Conservation (phyloP, 129 eudicot genomes). For the Helichrysum umbraculigerum region DNA sequence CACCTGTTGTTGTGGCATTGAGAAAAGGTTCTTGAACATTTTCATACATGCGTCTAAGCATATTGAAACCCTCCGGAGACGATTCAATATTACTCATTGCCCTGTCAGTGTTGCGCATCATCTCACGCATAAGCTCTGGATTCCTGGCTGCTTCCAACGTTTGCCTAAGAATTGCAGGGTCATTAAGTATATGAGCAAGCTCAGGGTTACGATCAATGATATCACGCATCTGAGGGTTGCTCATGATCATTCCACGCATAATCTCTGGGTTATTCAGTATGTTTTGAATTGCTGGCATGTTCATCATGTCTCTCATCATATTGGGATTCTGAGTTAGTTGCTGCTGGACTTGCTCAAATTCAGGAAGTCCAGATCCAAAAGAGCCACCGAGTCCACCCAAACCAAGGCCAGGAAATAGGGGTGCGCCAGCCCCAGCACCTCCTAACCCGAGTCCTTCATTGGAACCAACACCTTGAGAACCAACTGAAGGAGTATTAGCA, state of each 20-base stretch:
- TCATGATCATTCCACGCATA: constrained; percentile 81
- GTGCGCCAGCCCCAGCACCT: constrained; percentile 61
- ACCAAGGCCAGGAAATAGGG: constrained; percentile 69
- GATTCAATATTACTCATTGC: constrained; percentile 98
- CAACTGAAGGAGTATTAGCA: constrained; percentile 39
- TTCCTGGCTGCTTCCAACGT: constrained; percentile 92
- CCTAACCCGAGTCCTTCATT: constrained; percentile 49
- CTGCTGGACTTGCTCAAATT: constrained; percentile 87
- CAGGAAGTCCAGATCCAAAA: constrained; percentile 85
- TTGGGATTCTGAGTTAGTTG: constrained; percentile 87
- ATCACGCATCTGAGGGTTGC: constrained; percentile 95
- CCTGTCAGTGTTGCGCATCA: constrained; percentile 95
- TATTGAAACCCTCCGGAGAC: constrained; percentile 94
- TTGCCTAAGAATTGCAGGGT: constrained; percentile 73
- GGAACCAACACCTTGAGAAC: constrained; percentile 39
- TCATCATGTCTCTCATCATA: constrained; percentile 91
- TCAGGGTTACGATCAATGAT: constrained; percentile 75
- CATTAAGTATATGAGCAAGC: constrained; percentile 79
- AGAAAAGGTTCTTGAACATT: constrained; percentile 95
- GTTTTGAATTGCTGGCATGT: constrained; percentile 81
- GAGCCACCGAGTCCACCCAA: constrained; percentile 55
- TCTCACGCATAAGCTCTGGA: constrained; percentile 98
- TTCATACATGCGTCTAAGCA: constrained; percentile 98
- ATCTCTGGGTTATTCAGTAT: constrained; percentile 72
- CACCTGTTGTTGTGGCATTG: constrained; percentile 86